phyloP scores from a whole-genome alignment of 2,329 filamentous ascomycete species.

The Epichloe sibirici region DNA sequence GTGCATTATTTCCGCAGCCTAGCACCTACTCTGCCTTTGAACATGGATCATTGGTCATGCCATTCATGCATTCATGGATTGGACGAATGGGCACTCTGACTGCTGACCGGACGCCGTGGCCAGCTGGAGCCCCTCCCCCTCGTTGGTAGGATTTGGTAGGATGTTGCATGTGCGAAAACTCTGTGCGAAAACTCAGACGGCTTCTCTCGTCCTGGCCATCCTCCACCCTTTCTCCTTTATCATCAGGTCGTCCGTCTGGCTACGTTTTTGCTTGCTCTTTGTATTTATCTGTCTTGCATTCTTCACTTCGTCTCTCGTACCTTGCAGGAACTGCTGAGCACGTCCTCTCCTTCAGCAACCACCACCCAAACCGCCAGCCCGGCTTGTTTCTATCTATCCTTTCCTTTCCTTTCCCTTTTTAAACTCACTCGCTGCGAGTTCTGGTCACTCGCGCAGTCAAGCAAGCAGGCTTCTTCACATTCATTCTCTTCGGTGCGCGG shows the following conservation, averaged over 20 bases:
- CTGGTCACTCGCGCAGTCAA: slow-evolving; percentile 11
- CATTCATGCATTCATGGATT: too few species aligned
- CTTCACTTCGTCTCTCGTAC: slow-evolving; percentile 4
- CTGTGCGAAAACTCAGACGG: neutral
- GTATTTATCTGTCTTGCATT: neutral
- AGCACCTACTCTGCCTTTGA: too few species aligned
- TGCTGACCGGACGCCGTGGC: neutral
- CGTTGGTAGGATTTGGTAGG: neutral
- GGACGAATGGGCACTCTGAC: too few species aligned
- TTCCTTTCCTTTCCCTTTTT: neutral
- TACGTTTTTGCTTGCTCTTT: slow-evolving; percentile 9
- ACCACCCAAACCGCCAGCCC: slow-evolving; percentile 13
- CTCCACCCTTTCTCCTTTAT: slow-evolving; percentile 5
- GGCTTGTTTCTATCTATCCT: slow-evolving; percentile 19
- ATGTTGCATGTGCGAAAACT: neutral
- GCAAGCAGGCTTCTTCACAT: slow-evolving; percentile 14
- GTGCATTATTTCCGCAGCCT: too few species aligned
- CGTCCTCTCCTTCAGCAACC: slow-evolving; percentile 20
- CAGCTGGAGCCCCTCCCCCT: neutral
- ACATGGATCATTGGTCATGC: too few species aligned
- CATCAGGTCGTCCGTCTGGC: neutral
- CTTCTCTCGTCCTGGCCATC: neutral
- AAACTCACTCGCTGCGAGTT: slow-evolving; percentile 12
- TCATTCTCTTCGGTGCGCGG: slow-evolving; percentile 18
- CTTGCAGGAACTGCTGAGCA: slow-evolving; percentile 20